phyloP scores from a whole-genome alignment of 225 moss, liverwort and hornwort genomes.

The Lunularia cruciata region DNA sequence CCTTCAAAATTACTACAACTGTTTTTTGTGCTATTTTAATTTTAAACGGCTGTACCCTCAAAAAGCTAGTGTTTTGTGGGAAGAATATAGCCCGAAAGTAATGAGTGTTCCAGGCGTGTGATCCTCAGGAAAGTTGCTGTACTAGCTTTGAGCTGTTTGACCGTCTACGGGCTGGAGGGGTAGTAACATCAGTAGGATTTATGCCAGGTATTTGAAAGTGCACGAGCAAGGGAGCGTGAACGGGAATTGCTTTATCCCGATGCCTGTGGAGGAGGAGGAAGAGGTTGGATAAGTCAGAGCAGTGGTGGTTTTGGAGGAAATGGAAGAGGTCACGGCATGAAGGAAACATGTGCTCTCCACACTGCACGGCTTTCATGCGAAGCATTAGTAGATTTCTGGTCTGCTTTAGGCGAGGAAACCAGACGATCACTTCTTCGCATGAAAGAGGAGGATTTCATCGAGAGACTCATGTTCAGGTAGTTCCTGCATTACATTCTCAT shows the following conservation, averaged over 20 bases:
- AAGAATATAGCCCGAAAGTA: constrained; percentile 5
- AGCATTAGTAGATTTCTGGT: constrained; percentile 99
- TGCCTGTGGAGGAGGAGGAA: constrained; percentile 98
- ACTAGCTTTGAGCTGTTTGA: constrained; percentile 11
- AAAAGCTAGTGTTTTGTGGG: not conserved
- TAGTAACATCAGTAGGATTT: constrained; percentile 32
- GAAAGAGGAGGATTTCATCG: constrained; percentile 99
- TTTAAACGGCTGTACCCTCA: not conserved
- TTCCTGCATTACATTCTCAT: not conserved
- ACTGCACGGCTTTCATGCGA: constrained; percentile 97
- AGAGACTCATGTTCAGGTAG: constrained; percentile 99
- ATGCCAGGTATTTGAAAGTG: constrained; percentile 99
- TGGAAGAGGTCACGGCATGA: constrained; percentile 97
- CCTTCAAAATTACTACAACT: constrained; percentile 49
- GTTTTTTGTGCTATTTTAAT: constrained; percentile 9
- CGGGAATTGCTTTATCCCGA: constrained; percentile 96
- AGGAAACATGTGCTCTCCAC: constrained; percentile 98
- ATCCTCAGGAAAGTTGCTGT: constrained; percentile 11
- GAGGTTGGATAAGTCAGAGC: constrained; percentile 98
- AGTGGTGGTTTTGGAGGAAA: constrained; percentile 73
- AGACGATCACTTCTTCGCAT: constrained; percentile 89
- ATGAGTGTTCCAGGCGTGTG: not conserved
- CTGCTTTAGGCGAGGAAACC: constrained; percentile 97
- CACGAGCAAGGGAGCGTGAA: constrained; percentile 94
- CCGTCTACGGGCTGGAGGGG: not conserved